Conservation (phyloP, 257 asterid genomes). For the Cinchona pubescens region DNA sequence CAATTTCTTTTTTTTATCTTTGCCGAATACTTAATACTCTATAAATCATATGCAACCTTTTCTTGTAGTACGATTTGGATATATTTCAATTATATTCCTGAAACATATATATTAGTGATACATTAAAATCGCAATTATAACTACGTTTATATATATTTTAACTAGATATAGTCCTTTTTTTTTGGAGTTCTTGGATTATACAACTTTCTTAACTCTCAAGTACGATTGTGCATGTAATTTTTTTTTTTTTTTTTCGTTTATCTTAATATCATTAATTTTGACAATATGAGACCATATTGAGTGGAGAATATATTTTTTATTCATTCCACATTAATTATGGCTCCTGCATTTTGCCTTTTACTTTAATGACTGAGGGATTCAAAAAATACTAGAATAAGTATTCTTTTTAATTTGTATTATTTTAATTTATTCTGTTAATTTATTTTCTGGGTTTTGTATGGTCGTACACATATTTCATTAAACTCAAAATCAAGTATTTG, state of each 20-base stretch:
- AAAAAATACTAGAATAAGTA: neutral
- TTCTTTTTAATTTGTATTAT: neutral
- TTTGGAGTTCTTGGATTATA: too few species aligned
- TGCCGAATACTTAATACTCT: neutral
- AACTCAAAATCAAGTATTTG: neutral
- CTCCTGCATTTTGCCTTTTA: neutral
- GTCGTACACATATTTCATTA: neutral
- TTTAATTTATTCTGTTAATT: neutral
- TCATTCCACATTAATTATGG: neutral
- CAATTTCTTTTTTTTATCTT: neutral
- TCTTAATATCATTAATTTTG: neutral
- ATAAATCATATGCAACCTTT: neutral
- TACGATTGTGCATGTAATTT: neutral
- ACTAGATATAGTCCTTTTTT: too few species aligned
- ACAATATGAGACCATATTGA: neutral
- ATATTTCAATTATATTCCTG: neutral
- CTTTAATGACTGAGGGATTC: neutral
- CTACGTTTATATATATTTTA: too few species aligned
- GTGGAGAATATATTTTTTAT: neutral
- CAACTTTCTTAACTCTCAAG: too few species aligned
- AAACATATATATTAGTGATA: neutral
- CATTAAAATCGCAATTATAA: neutral
- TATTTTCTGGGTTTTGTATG: neutral
- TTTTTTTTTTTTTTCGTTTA: neutral
- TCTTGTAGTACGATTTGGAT: too few species aligned